These are phyloP conservation scores for Botryotinia narcissicola DNA, from an alignment of 2,329 filamentous ascomycete species.

Conservation along the genomic window DNA sequence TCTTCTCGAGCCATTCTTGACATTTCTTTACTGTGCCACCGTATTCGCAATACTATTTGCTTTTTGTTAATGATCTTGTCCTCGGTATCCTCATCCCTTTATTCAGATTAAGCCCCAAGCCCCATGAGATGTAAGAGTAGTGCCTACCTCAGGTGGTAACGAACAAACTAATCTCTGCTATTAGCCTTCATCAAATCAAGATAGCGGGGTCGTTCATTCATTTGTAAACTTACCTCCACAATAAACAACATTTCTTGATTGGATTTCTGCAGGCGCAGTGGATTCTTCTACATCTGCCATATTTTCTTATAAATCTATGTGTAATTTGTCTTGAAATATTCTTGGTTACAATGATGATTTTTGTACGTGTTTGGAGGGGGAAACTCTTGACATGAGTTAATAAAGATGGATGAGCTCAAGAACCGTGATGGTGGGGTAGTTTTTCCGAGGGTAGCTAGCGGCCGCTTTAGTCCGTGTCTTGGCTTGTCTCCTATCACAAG, in stretches of 20 bases:
- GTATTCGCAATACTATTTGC: constrained; percentile 91
- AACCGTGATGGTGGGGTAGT: constrained; percentile 16
- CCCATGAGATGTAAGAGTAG: not conserved
- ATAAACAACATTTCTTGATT: constrained; percentile 38
- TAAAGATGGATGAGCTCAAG: not conserved
- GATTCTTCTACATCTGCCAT: constrained; percentile 36
- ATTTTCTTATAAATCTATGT: not conserved
- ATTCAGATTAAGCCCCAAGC: not conserved
- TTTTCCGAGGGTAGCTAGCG: constrained; percentile 7
- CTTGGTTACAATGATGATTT: not conserved
- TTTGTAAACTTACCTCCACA: constrained; percentile 36
- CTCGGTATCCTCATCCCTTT: not conserved
- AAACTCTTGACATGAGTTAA: not conserved
- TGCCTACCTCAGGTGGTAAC: constrained; percentile 60
- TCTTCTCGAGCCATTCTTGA: constrained; percentile 86
- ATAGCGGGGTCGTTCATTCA: constrained; percentile 3
- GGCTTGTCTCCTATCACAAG: not conserved
- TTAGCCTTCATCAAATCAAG: not conserved
- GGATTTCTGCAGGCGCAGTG: constrained; percentile 32
- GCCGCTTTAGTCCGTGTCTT: constrained; percentile 1
- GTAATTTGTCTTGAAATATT: too few relatives aligned
- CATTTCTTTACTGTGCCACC: constrained; percentile 96
- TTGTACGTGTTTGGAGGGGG: not conserved
- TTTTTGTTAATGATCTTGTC: not conserved
- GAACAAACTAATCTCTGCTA: constrained; percentile 53